A percentile compares a stretch with the other conserved stretches of the same genome.
These are phyloP conservation scores for Paspalum notatum DNA, from an alignment of 176 grass and related monocot genomes.

Conservation along the genomic window DNA sequence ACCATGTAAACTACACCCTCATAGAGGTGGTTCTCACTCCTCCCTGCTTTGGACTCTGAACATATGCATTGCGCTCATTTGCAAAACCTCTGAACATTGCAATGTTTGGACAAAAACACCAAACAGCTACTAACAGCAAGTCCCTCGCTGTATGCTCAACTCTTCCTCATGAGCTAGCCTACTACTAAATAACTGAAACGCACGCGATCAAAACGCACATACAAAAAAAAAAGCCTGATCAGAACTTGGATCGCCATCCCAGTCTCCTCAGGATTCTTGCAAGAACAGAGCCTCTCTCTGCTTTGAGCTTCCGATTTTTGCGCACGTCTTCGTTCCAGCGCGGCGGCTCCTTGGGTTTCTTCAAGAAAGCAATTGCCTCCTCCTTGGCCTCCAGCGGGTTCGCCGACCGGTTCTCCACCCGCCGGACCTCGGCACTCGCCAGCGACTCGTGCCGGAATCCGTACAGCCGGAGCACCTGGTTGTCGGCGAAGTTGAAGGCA, in stretches of 20 bases:
- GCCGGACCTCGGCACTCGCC: conserved; percentile 36
- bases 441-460: conserved; percentile 55
- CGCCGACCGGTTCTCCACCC: conserved; percentile 37
- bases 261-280: conserved; percentile 1
- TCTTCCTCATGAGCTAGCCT: background rate
- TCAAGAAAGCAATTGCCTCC: conserved; percentile 33
- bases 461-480: conserved; percentile 69
- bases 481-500: conserved; percentile 84
- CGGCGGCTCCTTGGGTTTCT: conserved; percentile 9
- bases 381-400: conserved; percentile 50
- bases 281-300: background rate
- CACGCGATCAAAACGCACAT: rapidly evolving
- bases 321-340: background rate
- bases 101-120: background rate
- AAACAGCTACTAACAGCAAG: background rate
- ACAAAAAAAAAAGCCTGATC: background rate
- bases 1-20: background rate
- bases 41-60: background rate
- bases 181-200: background rate
- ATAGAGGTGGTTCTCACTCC: background rate
- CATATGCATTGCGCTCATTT: background rate
- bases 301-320: background rate
- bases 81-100: background rate
- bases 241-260: background rate
- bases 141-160: background rate